phyloP scores from a whole-genome alignment of 2,329 filamentous ascomycete genomes.

The Akanthomyces lecanii region DNA sequence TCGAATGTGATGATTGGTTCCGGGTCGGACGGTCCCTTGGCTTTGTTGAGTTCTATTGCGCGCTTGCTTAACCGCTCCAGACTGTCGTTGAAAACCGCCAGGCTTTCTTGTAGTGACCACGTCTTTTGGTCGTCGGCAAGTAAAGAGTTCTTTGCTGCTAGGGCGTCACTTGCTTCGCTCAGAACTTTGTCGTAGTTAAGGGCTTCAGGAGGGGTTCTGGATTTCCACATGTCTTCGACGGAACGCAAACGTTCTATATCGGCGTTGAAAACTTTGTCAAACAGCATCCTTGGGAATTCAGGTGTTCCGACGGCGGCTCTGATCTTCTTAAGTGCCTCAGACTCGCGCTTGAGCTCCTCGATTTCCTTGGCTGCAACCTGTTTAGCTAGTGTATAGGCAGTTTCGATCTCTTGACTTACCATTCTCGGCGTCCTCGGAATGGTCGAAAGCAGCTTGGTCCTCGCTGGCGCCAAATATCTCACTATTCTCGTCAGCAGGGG shows the following conservation, averaged over 20 bases:
- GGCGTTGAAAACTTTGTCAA: constrained; percentile 85
- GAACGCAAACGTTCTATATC: constrained; percentile 78
- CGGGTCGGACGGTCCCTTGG: constrained; percentile 43
- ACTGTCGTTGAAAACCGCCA: constrained; percentile 82
- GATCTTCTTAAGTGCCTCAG: constrained; percentile 77
- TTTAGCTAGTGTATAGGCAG: constrained; percentile 15
- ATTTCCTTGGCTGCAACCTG: constrained; percentile 64
- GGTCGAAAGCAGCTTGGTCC: constrained; percentile 76
- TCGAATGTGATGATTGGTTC: constrained; percentile 78
- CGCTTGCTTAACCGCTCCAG: constrained; percentile 72
- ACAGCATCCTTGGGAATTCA: constrained; percentile 74
- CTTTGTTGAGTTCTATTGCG: constrained; percentile 58
- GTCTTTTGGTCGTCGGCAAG: constrained; percentile 65
- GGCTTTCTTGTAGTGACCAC: constrained; percentile 82
- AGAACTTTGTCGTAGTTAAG: constrained; percentile 64
- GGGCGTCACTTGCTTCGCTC: constrained; percentile 44
- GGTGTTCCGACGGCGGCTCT: constrained; percentile 73
- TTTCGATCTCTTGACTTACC: constrained; percentile 37
- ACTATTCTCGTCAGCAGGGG: constrained; percentile 20
- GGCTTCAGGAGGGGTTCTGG: constrained; percentile 66
- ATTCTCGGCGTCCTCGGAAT: constrained; percentile 77
- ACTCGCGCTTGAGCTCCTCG: constrained; percentile 78
- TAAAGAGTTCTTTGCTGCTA: constrained; percentile 51
- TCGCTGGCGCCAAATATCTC: constrained; percentile 93
- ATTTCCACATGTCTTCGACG: constrained; percentile 97